Conservation (phyloP, 495 filamentous ascomycete species). For the Podospora anserina region DNA sequence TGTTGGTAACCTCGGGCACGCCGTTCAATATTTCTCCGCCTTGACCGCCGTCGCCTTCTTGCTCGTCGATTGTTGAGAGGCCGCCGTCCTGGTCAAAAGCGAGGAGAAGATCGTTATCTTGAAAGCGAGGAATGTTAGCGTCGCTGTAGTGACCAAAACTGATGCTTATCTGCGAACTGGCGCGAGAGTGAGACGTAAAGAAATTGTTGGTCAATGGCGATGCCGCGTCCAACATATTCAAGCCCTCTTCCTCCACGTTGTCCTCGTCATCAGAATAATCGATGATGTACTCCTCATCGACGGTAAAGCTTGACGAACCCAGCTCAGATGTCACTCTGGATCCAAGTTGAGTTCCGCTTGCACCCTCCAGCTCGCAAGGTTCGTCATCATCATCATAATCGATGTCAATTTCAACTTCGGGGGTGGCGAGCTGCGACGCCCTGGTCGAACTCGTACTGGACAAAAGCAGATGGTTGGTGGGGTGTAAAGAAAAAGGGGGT, state of each 20-base stretch:
- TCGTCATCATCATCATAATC: constrained; percentile 38
- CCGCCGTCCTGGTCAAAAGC: constrained; percentile 15
- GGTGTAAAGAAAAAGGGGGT: constrained; percentile 15
- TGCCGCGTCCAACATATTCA: neutral
- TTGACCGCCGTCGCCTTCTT: constrained; percentile 11
- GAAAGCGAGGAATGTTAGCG: constrained; percentile 21
- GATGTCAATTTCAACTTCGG: constrained; percentile 18
- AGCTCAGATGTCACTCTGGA: neutral
- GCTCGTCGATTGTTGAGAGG: constrained; percentile 13
- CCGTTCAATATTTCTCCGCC: constrained; percentile 6
- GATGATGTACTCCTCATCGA: constrained; percentile 15
- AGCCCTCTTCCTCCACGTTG: constrained; percentile 2
- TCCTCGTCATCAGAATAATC: constrained; percentile 25
- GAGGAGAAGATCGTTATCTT: constrained; percentile 25
- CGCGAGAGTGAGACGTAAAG: constrained; percentile 14
- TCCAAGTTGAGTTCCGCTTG: neutral
- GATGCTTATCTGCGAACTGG: constrained; percentile 18
- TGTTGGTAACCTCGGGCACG: neutral
- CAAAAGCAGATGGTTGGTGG: neutral
- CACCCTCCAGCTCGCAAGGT: neutral
- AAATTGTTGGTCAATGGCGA: constrained; percentile 4
- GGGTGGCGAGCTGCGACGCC: neutral
- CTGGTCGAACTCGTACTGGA: neutral
- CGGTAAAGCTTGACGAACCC: neutral
- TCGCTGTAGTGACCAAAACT: constrained; percentile 16